phyloP scores from a whole-genome alignment of 345 rosid genomes.

The Populus nigra region DNA sequence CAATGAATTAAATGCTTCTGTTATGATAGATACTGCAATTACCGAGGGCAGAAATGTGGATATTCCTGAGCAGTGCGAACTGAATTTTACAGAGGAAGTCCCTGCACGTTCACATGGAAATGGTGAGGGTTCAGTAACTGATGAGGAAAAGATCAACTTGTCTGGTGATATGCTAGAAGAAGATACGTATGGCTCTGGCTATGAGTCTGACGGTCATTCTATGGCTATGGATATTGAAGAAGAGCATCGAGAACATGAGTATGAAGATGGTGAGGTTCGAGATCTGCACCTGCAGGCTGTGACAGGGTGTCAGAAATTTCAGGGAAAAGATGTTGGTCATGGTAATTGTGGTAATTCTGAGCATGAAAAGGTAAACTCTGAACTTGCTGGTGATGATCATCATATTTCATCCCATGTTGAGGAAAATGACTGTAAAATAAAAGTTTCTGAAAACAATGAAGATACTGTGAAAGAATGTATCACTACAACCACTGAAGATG shows the following conservation, averaged over 20 bases:
- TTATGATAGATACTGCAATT: constrained; percentile 23
- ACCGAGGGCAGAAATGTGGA: constrained; percentile 28
- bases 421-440: constrained; percentile 25
- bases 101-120: constrained; percentile 31
- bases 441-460: constrained; percentile 28
- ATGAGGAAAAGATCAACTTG: constrained; percentile 56
- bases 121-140: constrained; percentile 43
- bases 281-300: constrained; percentile 31
- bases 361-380: constrained; percentile 19
- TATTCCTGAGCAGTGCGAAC: constrained; percentile 21
- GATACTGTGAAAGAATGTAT: constrained; percentile 17
- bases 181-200: constrained; percentile 43
- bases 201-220: constrained; percentile 50
- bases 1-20: constrained; percentile 27
- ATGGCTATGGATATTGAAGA: constrained; percentile 38
- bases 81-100: constrained; percentile 19
- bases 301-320: constrained; percentile 25
- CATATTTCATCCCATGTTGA: constrained; percentile 28
- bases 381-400: constrained; percentile 17
- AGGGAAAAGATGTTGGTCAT: constrained; percentile 13
- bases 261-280: constrained; percentile 65
- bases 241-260: constrained; percentile 36
- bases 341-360: constrained; percentile 36
- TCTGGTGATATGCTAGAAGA: constrained; percentile 49
- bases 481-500: constrained; percentile 15